Conservation (phyloP, 768 basidiomycete species). For the Tricholoma sp. region DNA sequence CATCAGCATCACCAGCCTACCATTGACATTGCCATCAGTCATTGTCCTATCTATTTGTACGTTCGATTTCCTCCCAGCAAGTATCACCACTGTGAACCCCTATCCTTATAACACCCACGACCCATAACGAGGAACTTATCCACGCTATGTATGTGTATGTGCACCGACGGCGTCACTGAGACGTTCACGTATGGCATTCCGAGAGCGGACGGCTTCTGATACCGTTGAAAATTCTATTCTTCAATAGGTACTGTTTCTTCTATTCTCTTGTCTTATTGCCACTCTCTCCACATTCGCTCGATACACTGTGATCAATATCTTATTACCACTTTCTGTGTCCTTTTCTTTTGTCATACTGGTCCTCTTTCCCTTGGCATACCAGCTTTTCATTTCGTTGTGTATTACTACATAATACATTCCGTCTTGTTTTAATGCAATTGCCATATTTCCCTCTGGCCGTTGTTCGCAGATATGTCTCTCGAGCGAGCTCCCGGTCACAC, state of each 20-base stretch:
- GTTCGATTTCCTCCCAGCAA: conserved; percentile 11
- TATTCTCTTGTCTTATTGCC: not conserved
- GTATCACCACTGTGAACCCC: conserved; percentile 11
- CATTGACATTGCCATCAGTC: conserved; percentile 9
- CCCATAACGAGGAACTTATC: conserved; percentile 18
- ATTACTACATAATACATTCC: not conserved
- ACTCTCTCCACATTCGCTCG: not conserved
- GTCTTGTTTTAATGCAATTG: not conserved
- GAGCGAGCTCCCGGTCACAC: too few relatives aligned
- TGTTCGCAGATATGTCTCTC: too few relatives aligned
- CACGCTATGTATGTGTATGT: conserved; percentile 11
- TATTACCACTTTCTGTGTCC: not conserved
- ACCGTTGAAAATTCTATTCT: conserved; percentile 13
- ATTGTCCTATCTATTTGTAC: conserved; percentile 12
- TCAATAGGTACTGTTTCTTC: not conserved
- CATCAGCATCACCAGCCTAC: conserved; percentile 13
- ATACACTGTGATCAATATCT: not conserved
- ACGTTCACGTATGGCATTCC: conserved; percentile 11
- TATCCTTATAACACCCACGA: conserved; percentile 14
- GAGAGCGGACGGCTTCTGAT: conserved; percentile 19
- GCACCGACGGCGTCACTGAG: conserved; percentile 3
- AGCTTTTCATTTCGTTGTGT: not conserved
- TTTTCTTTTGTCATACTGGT: not conserved
- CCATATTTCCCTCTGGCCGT: too few relatives aligned
- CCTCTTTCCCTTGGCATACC: not conserved